A percentile compares a stretch with the other conserved stretches of the same genome.
Evolutionary conservation across 2,329 filamentous ascomycete genomes (phyloP).

Genomic region (Drechslerella stenobrocha): DNA sequence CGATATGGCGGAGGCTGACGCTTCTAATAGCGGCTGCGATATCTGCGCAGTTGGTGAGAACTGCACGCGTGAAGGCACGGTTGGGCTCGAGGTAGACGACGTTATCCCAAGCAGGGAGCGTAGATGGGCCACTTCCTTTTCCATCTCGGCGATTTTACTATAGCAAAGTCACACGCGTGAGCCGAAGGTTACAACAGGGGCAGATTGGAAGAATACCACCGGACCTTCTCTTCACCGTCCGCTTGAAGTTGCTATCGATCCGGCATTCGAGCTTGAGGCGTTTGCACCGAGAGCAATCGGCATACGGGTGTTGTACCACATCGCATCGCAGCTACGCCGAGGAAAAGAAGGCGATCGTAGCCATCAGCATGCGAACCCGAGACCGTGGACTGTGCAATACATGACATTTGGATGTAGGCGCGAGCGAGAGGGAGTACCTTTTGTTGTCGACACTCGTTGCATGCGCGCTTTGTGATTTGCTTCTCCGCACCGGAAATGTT

Average conservation of each 20-base stretch:
- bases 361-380: conserved; percentile 12
- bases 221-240: conserved; percentile 70
- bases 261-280: conserved; percentile 80
- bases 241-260: conserved; percentile 86
- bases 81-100: conserved; percentile 65
- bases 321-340: conserved; percentile 72
- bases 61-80: conserved; percentile 58
- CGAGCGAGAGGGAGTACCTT: conserved; percentile 65
- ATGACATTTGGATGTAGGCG: conserved; percentile 6
- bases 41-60: conserved; percentile 41
- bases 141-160: conserved; percentile 82
- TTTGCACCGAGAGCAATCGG: conserved; percentile 74
- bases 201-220: not conserved
- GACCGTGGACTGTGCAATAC: conserved; percentile 8
- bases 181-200: conserved; percentile 6
- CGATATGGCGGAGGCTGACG: conserved; percentile 45
- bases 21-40: conserved; percentile 42
- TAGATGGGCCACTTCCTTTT: conserved; percentile 74
- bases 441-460: conserved; percentile 82
- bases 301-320: conserved; percentile 78
- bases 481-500: conserved; percentile 53
- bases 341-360: conserved; percentile 15
- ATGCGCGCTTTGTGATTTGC: conserved; percentile 74
- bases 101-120: conserved; percentile 55
- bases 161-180: not conserved